Base-by-base conservation (phyloP, 2,329 filamentous ascomycete genomes). In the Epicoccum nigrum region DNA sequence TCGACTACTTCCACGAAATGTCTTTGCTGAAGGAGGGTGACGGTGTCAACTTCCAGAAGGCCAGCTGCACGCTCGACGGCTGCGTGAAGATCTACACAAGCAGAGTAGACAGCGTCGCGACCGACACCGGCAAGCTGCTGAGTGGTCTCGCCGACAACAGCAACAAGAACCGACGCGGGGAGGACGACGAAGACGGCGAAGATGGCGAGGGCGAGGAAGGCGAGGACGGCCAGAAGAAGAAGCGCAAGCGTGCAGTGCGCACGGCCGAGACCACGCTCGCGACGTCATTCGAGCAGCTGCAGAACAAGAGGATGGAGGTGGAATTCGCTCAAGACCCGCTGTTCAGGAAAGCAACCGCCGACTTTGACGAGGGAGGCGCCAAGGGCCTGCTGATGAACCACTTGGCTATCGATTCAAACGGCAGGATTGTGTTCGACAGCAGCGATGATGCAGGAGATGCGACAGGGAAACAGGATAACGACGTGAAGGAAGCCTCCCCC, bases 1-100 rank as follows among this genome's bases (percentile, higher is more conserved):
- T 99, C 70, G 94, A 99, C 74, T 99, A 99, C 76, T 99, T 99
- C 68, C 93, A 99, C 74, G 94, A 99, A 69, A 97, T 99, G 94
- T 96, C 92, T 1, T 79, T 99, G 34, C 80, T 99, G 39, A 96
- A 96, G 71, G 94, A 99, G 69, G 94, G 94, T 23, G 92, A 99
- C 59, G 89, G 92, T 12, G 92, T 99, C 74, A 99, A 99, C 73
- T 99, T 99, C 65, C 94, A 99, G 72, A 96, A 96, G 73, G 94
- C 94, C 52, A 97, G 92, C 76, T 97, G 92, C 76, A 99, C 94
- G 0, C 81, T 99, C 15, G 94, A 99, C 70, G 94, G 94, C 16
- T 99, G 94, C 70, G 94, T 99, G 69, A 99, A 99, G 78, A 97
- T 99, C 68, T 99, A 99, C 75, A 99, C 94, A 2, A 97, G 92